Evolutionary conservation across 2,329 filamentous ascomycete species (phyloP), one percentile per base, ranked within the genome.

Genomic region (Pezicula radicicola): DNA sequence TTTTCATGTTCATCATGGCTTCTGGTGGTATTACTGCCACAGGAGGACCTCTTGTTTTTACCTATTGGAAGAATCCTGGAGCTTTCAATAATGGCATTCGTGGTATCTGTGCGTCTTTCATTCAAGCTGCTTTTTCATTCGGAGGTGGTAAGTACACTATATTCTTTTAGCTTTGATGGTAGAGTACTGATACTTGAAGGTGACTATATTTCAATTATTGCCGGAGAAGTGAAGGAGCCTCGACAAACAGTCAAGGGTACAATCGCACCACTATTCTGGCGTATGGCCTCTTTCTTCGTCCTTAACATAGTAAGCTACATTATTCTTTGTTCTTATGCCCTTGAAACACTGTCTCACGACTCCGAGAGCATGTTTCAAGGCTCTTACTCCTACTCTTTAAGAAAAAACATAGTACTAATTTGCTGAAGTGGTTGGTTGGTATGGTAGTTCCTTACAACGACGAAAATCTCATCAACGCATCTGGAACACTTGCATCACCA

Each of bases 71-170:
- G 30, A 56, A 70, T 30, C 73, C 70, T 0, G 71, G 71, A 12
- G 57, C 63, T 12, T 62, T 65, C 55, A 58, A 55, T 15, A 56
- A 55, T 21, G 40, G 40, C 63, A 75, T 40, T 72, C 87, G 0
- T 88, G 88, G 39, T 77, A 79, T 36, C 89, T 86, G 60, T 74
- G 89, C 7, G 87, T 85, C 3, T 88, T 89, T 62, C 71, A 84
- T 84, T 52, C 75, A 79, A 57, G 79, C 79, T 12, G 74, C 74
- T 49, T 82, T 81, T 65, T 77, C 75, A 5, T 78, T 81, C 52
- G 75, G 75, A 4, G 78, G 78, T 3, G 77, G 77, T 1, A 19
- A 6, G 15, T 42, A 16, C 6, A 13, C 6, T 37, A 3, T 37
- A 37, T 37, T 37, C 35, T 6, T 6, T 6, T 37, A 16, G 6